Percentiles rank a stretch among this genome's conserved stretches.
These are phyloP conservation scores for Botrytis sinoallii DNA, from an alignment of 2,329 filamentous ascomycete genomes.

Conservation along the genomic window DNA sequence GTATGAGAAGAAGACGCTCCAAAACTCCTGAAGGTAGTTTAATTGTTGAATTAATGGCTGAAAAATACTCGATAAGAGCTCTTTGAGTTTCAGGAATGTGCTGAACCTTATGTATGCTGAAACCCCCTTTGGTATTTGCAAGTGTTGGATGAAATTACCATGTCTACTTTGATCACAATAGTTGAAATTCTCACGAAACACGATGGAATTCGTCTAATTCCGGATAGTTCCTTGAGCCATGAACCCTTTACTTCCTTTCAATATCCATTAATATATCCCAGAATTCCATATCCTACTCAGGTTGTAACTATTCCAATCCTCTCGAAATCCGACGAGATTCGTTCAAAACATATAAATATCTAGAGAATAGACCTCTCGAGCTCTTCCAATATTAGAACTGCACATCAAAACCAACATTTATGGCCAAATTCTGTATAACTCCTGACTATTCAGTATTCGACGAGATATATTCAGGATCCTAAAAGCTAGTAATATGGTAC, in stretches of 20 bases:
- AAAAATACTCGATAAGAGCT: background rate
- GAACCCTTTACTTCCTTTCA: background rate
- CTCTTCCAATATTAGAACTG: background rate
- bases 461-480: background rate
- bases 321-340: background rate
- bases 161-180: background rate
- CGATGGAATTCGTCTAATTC: no score
- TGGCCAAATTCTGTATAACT: no score
- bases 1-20: rapidly evolving
- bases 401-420: background rate
- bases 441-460: background rate
- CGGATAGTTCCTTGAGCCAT: background rate
- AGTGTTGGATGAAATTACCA: rapidly evolving
- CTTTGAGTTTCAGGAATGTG: no score
- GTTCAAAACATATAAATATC: no score
- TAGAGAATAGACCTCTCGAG: no score
- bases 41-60: no score
- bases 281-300: no score
- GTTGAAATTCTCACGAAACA: background rate
- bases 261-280: background rate
- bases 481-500: no score
- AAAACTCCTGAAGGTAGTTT: rapidly evolving
- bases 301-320: background rate
- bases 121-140: no score
- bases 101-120: background rate